Evolutionary conservation across 208 protist genomes (phyloP), one percentile per base, ranked within the genome.

Genomic region (Endotrypanum monterogeii): DNA sequence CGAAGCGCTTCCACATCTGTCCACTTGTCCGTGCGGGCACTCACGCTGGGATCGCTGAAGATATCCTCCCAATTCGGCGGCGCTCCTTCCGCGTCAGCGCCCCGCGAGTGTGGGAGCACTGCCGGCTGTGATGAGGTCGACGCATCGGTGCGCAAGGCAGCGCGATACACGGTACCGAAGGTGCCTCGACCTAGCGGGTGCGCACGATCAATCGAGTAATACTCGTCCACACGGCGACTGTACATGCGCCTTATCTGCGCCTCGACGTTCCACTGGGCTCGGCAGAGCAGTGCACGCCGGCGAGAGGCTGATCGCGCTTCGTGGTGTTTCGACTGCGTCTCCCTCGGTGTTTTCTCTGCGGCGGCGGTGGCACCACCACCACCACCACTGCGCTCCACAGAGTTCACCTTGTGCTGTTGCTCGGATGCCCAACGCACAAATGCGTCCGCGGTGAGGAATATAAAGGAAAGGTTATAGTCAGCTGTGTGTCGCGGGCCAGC

Each of bases 211-310:
- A 89, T 55, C 25, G n/a, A 32, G 65, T 91, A 91, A 73, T 77
- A 87, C 67, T 87, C 80, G 35, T 83, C 83, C 11, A 87, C 80
- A 35, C 67, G 35, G 61, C 82, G 78, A 41, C 46, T 28, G 71
- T 90, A 86, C 78, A 90, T 90, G 78, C 86, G 83, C 25, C 76
- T 56, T 30, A 86, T 78, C 78, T 88, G 80, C 60, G 80, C 81
- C 25, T 77, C 63, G 20, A 83, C 73, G 50, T 86, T 78, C 83
- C 81, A 88, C 67, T 72, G 80, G 67, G 86, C 79, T 23, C 62
- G 65, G 56, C 76, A 71, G 18, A 87, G 78, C 41, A 87, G 50
- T 2, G 70, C 79, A 44, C 72, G 79, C 7, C 77, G 76, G 12
- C 78, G 73, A 1, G 66, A 63, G 18, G 32, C 58, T 16, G 71